These are phyloP conservation scores for Austroboletus novae-zelandiae DNA, from an alignment of 1,284 basidiomycete genomes.

Conservation along the genomic window DNA sequence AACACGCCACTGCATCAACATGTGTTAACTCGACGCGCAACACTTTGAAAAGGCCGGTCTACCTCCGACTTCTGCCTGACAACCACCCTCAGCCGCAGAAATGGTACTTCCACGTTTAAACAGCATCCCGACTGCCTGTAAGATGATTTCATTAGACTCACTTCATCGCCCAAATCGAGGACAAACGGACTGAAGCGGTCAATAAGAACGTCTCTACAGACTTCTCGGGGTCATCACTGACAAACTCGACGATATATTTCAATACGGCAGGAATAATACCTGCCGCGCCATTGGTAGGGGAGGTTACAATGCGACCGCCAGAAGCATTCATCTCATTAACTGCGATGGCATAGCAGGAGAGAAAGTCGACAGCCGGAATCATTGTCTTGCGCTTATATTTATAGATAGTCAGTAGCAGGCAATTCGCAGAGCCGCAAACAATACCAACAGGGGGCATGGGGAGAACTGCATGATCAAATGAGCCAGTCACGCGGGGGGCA, in stretches of 20 bases:
- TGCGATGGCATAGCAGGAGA: constrained; percentile 90
- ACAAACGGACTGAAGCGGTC: constrained; percentile 66
- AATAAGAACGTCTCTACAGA: constrained; percentile 84
- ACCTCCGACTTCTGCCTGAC: constrained; percentile 85
- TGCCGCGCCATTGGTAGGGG: constrained; percentile 85
- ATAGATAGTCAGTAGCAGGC: constrained; percentile 3
- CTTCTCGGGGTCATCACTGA: constrained; percentile 86
- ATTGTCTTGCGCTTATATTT: constrained; percentile 66
- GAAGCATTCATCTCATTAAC: constrained; percentile 91
- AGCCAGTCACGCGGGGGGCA: constrained; percentile 64
- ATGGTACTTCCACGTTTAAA: constrained; percentile 98
- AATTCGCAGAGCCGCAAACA: background rate
- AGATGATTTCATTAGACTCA: constrained; percentile 5
- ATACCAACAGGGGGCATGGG: constrained; percentile 75
- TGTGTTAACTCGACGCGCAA: constrained; percentile 2
- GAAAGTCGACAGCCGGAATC: constrained; percentile 92
- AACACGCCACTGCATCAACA: constrained; percentile 66
- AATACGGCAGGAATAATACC: constrained; percentile 92
- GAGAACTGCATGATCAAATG: constrained; percentile 79
- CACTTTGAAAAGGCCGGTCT: constrained; percentile 17
- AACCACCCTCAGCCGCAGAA: constrained; percentile 91
- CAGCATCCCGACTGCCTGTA: constrained; percentile 88
- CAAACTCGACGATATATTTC: constrained; percentile 89
- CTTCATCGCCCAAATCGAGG: background rate
- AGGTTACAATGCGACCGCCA: constrained; percentile 92